A percentile compares a stretch with the other conserved stretches of the same genome.
Evolutionary conservation across 345 rosid species (phyloP).

Genomic region (Hypericum perforatum): DNA sequence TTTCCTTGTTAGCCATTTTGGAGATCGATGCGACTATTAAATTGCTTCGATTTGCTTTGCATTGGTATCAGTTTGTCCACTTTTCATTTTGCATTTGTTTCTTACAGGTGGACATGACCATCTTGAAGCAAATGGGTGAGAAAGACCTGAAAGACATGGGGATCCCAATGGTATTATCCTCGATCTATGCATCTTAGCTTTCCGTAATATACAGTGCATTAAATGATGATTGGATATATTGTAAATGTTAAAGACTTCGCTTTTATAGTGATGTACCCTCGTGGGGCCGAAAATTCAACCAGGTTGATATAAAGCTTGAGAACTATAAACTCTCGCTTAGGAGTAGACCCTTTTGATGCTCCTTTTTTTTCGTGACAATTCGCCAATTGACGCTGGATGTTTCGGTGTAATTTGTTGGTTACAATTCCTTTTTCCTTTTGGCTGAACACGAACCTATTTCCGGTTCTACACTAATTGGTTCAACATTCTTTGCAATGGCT

Average conservation of each 20-base stretch:
- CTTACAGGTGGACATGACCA: constrained; percentile 48
- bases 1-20: not conserved
- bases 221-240: too few species aligned
- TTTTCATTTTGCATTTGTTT: not conserved
- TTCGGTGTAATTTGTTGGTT: not conserved
- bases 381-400: not conserved
- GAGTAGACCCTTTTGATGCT: too few species aligned
- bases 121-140: constrained; percentile 44
- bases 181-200: not conserved
- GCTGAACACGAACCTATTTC: too few species aligned
- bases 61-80: not conserved
- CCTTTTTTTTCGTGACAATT: not conserved
- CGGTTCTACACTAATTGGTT: not conserved
- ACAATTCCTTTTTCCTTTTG: not conserved
- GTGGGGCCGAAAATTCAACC: too few species aligned
- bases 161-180: constrained; percentile 41
- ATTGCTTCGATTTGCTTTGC: not conserved
- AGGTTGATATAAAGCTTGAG: too few species aligned
- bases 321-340: too few species aligned
- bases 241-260: too few species aligned
- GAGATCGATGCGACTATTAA: too few species aligned
- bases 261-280: too few species aligned
- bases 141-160: constrained; percentile 49
- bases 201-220: too few species aligned
- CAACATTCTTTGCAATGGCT: not conserved